Conservation (phyloP, 148 eudicot genomes). For the Cornus suecica region DNA sequence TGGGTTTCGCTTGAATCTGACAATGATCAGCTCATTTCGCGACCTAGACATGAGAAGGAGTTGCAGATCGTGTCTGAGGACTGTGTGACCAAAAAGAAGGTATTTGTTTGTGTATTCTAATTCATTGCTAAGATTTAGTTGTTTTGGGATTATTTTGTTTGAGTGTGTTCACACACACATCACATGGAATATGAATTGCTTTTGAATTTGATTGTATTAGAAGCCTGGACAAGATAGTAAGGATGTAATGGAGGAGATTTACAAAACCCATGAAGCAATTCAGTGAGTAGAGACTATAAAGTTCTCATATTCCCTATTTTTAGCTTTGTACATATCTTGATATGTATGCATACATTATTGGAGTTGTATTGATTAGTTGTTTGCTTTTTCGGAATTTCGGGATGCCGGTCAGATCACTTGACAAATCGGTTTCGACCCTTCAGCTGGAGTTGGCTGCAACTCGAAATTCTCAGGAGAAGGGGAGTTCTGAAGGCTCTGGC, state of each 20-base stretch:
- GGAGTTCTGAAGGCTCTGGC: slow-evolving; percentile 27
- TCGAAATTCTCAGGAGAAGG: slow-evolving; percentile 49
- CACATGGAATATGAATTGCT: not conserved
- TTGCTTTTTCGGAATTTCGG: slow-evolving; percentile 16
- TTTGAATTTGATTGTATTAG: slow-evolving; percentile 28
- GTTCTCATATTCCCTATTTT: slow-evolving; percentile 1
- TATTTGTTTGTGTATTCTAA: slow-evolving; percentile 5
- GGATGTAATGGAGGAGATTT: slow-evolving; percentile 74
- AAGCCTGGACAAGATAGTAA: slow-evolving; percentile 54
- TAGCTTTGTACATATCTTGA: not conserved
- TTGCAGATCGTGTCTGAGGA: slow-evolving; percentile 65
- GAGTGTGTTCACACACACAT: too few relatives aligned
- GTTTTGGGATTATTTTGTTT: not conserved
- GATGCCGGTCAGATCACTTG: slow-evolving; percentile 58
- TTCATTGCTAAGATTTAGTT: not conserved
- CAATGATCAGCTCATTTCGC: slow-evolving; percentile 50
- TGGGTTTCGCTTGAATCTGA: slow-evolving; percentile 65
- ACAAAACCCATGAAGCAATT: slow-evolving; percentile 75
- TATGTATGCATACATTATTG: not conserved
- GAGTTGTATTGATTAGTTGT: not conserved
- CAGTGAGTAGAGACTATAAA: slow-evolving; percentile 83
- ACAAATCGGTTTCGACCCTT: slow-evolving; percentile 76
- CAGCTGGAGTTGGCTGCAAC: slow-evolving; percentile 78
- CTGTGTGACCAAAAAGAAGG: slow-evolving; percentile 67
- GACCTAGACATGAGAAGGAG: slow-evolving; percentile 61